A percentile compares a stretch with the other conserved stretches of the same genome.
Conservation (phyloP, 331 rosid species). For the Arachis monticola region DNA sequence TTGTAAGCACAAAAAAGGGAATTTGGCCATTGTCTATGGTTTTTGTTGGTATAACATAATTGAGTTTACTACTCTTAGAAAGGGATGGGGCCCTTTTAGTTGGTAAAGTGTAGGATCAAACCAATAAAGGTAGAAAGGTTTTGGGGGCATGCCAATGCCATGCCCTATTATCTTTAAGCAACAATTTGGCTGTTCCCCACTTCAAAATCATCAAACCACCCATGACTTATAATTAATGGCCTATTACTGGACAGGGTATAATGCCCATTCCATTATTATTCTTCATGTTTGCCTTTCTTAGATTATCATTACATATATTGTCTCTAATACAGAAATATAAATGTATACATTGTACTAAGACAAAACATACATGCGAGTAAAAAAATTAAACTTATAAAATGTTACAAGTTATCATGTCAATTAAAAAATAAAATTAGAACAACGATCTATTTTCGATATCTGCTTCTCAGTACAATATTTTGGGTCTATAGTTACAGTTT, state of each 20-base stretch:
- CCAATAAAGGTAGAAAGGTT: constrained; percentile 10
- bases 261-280: constrained; percentile 53
- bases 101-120: constrained; percentile 41
- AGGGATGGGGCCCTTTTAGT: constrained; percentile 43
- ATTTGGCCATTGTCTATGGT: neutral
- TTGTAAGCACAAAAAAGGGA: constrained; percentile 13
- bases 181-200: constrained; percentile 53
- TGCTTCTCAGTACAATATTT: no score
- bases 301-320: no score
- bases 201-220: constrained; percentile 20
- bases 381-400: no score
- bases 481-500: no score
- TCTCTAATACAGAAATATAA: no score
- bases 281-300: constrained; percentile 46
- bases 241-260: constrained; percentile 42
- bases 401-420: no score
- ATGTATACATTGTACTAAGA: no score
- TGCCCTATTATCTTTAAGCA: constrained; percentile 39
- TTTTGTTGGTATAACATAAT: constrained; percentile 22
- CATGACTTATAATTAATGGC: constrained; percentile 33
- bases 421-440: no score
- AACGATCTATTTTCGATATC: no score
- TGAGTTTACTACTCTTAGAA: constrained; percentile 36
- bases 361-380: no score
- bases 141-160: constrained; percentile 17